A percentile compares a stretch with the other conserved stretches of the same genome.
phyloP scores from a whole-genome alignment of 495 filamentous ascomycete genomes.

The Lasiosphaeria miniovina region DNA sequence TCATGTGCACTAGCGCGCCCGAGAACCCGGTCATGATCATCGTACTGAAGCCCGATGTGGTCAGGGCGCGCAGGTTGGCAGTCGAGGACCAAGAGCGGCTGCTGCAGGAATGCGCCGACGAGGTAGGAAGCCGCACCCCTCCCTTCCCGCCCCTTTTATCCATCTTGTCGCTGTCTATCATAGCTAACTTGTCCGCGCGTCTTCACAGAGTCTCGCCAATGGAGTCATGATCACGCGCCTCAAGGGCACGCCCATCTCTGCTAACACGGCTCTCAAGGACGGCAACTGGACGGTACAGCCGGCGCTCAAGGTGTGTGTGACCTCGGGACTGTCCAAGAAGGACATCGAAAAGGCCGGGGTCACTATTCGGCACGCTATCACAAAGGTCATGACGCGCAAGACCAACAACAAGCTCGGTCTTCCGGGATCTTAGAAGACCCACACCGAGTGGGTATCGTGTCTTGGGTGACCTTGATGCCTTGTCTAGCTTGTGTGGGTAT shows the following conservation, averaged over 20 bases:
- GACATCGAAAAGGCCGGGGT: slow-evolving; percentile 91
- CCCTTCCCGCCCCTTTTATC: background rate
- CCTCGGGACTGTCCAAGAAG: slow-evolving; percentile 81
- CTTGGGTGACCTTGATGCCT: background rate
- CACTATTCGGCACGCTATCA: slow-evolving; percentile 87
- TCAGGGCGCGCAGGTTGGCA: slow-evolving; percentile 63
- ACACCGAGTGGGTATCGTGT: background rate
- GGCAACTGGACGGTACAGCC: slow-evolving; percentile 65
- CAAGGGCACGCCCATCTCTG: slow-evolving; percentile 67
- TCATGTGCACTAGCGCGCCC: slow-evolving; percentile 70
- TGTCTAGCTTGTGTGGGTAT: background rate
- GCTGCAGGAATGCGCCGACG: slow-evolving; percentile 87
- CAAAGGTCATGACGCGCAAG: slow-evolving; percentile 69
- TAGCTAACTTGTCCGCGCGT: background rate
- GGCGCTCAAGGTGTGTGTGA: slow-evolving; percentile 86
- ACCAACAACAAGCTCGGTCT: slow-evolving; percentile 38
- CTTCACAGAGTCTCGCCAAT: slow-evolving; percentile 64
- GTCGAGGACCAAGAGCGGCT: slow-evolving; percentile 77
- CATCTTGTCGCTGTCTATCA: background rate
- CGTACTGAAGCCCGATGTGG: slow-evolving; percentile 78
- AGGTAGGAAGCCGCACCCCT: slow-evolving; percentile 52
- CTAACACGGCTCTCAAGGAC: slow-evolving; percentile 53
- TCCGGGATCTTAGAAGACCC: slow-evolving; percentile 10
- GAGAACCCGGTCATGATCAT: slow-evolving; percentile 88
- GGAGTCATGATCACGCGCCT: slow-evolving; percentile 83